These are phyloP conservation scores for Epichloe typhina DNA, from an alignment of 2,329 filamentous ascomycete species.

Conservation along the genomic window DNA sequence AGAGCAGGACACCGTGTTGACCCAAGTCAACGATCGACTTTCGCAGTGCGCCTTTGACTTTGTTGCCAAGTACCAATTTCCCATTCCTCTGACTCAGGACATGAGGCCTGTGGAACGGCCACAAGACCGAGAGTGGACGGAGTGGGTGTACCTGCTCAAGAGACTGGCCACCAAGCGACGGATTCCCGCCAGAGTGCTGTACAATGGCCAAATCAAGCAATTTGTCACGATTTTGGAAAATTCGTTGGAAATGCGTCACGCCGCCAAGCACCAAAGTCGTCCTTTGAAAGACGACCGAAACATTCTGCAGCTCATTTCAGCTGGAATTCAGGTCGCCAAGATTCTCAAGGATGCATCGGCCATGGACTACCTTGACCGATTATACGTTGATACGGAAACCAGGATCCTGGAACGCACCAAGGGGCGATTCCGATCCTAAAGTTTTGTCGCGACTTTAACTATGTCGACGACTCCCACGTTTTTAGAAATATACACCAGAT, in stretches of 20 bases:
- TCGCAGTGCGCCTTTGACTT: slow-evolving; percentile 84
- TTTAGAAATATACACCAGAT: not conserved
- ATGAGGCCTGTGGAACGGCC: slow-evolving; percentile 64
- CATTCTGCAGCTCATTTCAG: slow-evolving; percentile 75
- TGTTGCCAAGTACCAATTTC: slow-evolving; percentile 82
- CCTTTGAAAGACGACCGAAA: slow-evolving; percentile 81
- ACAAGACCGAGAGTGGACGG: slow-evolving; percentile 75
- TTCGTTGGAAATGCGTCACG: slow-evolving; percentile 76
- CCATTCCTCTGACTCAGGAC: slow-evolving; percentile 70
- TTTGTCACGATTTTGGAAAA: slow-evolving; percentile 82
- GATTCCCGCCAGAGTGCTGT: slow-evolving; percentile 71
- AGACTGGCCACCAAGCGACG: slow-evolving; percentile 73
- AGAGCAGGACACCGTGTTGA: slow-evolving; percentile 72
- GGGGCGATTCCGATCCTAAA: slow-evolving; percentile 20
- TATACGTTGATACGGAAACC: slow-evolving; percentile 73
- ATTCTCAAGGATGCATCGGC: slow-evolving; percentile 73
- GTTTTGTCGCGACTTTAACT: slow-evolving; percentile 2
- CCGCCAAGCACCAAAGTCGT: slow-evolving; percentile 69
- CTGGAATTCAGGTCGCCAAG: slow-evolving; percentile 76
- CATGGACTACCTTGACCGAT: slow-evolving; percentile 68
- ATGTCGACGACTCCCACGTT: slow-evolving; percentile 9
- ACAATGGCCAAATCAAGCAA: slow-evolving; percentile 85
- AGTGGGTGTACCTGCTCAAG: slow-evolving; percentile 83
- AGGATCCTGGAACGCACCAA: slow-evolving; percentile 56
- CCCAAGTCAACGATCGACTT: slow-evolving; percentile 70